phyloP scores from a whole-genome alignment of 2,329 filamentous ascomycete species.

The Thielaviopsis musarum region DNA sequence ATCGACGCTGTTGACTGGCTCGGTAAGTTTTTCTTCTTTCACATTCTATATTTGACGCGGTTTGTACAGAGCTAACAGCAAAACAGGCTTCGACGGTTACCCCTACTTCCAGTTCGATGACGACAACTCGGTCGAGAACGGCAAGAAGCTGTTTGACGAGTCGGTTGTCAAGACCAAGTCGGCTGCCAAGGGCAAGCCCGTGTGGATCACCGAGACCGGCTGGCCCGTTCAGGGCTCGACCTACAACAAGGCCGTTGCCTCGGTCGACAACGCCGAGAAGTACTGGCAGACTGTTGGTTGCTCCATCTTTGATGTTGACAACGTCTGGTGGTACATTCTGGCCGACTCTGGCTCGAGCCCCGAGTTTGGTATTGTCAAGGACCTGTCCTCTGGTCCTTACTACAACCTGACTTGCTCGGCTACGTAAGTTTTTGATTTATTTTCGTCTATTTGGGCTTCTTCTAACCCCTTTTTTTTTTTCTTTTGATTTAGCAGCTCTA shows the following conservation, averaged over 20 bases:
- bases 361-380: slow-evolving; percentile 53
- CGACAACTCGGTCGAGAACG: slow-evolving; percentile 47
- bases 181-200: slow-evolving; percentile 46
- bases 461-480: slow-evolving; percentile 11
- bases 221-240: slow-evolving; percentile 60
- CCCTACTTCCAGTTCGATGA: slow-evolving; percentile 63
- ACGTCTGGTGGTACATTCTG: slow-evolving; percentile 64
- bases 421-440: slow-evolving; percentile 13
- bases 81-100: slow-evolving; percentile 56
- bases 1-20: slow-evolving; percentile 59
- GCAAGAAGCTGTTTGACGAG: slow-evolving; percentile 48
- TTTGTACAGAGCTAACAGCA: not conserved
- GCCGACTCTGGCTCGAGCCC: slow-evolving; percentile 46
- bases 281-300: slow-evolving; percentile 73
- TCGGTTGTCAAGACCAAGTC: slow-evolving; percentile 43
- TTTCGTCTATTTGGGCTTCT: too few species aligned
- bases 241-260: slow-evolving; percentile 45
- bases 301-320: slow-evolving; percentile 44
- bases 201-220: slow-evolving; percentile 82
- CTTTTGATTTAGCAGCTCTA: slow-evolving; percentile 11
- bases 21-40: slow-evolving; percentile 19
- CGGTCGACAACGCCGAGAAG: slow-evolving; percentile 49
- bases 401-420: slow-evolving; percentile 45
- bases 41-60: too few species aligned
- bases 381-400: slow-evolving; percentile 35